These are phyloP conservation scores for Clarireedia sp. DNA, from an alignment of 2,329 filamentous ascomycete genomes.

Conservation along the genomic window DNA sequence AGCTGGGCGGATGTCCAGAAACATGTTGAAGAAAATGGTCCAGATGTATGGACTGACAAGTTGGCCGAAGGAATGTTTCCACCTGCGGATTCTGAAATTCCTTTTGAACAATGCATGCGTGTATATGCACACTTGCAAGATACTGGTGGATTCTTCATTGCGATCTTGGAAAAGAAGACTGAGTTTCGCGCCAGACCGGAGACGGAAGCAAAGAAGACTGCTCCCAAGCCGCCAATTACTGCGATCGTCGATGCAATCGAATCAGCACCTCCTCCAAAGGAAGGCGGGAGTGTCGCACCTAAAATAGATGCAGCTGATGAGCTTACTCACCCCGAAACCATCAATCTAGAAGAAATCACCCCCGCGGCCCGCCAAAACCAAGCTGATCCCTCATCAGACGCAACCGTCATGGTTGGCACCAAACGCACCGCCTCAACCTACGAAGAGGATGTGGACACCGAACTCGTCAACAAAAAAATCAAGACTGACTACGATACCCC, in stretches of 20 bases:
- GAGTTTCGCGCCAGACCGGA: slow-evolving; percentile 77
- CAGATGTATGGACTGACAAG: slow-evolving; percentile 54
- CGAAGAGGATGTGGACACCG: slow-evolving; percentile 10
- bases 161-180: slow-evolving; percentile 82
- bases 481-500: slow-evolving; percentile 32
- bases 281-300: slow-evolving; percentile 23
- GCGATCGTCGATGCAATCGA: slow-evolving; percentile 36
- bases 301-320: slow-evolving; percentile 28
- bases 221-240: slow-evolving; percentile 31
- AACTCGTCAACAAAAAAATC: slow-evolving; percentile 36
- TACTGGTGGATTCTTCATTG: slow-evolving; percentile 96
- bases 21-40: slow-evolving; percentile 51
- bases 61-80: slow-evolving; percentile 82
- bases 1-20: slow-evolving; percentile 76
- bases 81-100: slow-evolving; percentile 53
- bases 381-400: slow-evolving; percentile 18
- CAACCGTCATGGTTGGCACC: slow-evolving; percentile 22
- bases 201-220: slow-evolving; percentile 44
- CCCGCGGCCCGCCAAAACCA: slow-evolving; percentile 29
- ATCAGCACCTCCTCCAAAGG: slow-evolving; percentile 26
- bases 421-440: slow-evolving; percentile 33
- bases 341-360: slow-evolving; percentile 24
- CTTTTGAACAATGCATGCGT: slow-evolving; percentile 83
- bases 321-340: slow-evolving; percentile 13
- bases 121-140: slow-evolving; percentile 94